Evolutionary conservation across 345 rosid genomes (phyloP), one percentile per base, ranked within the genome.

Genomic region (Eucalyptus albens): DNA sequence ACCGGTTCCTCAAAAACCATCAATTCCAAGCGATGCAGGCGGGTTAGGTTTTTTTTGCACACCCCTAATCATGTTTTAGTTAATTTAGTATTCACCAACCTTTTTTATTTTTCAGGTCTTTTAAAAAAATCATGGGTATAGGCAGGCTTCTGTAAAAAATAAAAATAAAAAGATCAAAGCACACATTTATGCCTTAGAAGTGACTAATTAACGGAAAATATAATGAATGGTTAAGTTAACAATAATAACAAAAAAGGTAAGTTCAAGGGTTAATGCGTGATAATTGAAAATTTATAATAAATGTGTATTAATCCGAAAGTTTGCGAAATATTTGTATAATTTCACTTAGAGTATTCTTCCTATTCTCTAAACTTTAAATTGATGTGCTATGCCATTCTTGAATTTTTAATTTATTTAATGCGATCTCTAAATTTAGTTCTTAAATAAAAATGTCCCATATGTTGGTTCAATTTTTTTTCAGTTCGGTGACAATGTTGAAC

Each of bases 361-460:
- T 60, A 26, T 0, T 59, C 4, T 0, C 2, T 24, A 0, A 56
- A 24, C 3, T 56, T 56, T 56, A 56, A 10, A 24, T 22, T 56
- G 0, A 9, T 56, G 6, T 56, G 14, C 3, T 0, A 56, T 56
- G 6, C 0, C 29, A 22, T 5, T 4, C 1, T 11, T 22, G 6
- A 56, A 56, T 22, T 56, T 56, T 24, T 56, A 56, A 56, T 56
- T 22, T 56, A 22, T 55, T 22, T 55, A 55, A 55, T 56, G 6
- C 0, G 1, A 1, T 2, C 2, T 1, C 26, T 8, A 53, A 19
- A 53, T 0, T 53, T 53, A 19, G 26, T 53, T 53, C 11, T 8
- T 21, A 53, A 53, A 53, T 53, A 53, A 53, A 53, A 53, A 21
- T 53, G 11, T 53, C 2, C 0, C 0, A 53, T 21, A 21, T 53